A percentile compares a stretch with the other conserved stretches of the same genome.
Evolutionary conservation across 1,284 basidiomycete species (phyloP).

Genomic region (Apiotrichum domesticum): DNA sequence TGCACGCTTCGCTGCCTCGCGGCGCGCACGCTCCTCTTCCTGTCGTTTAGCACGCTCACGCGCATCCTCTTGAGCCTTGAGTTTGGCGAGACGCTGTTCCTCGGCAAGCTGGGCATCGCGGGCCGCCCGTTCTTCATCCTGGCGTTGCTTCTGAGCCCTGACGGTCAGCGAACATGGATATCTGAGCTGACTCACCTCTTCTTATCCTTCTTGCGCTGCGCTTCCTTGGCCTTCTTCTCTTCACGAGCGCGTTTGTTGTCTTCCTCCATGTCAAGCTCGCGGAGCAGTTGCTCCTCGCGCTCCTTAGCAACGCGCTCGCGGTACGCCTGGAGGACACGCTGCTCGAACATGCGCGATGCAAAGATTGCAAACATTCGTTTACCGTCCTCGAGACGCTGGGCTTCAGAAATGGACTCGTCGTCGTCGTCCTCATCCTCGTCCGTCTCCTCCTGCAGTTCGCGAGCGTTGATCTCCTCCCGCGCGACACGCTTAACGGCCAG

Average conservation of each 20-base stretch:
- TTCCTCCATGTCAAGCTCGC: slow-evolving; percentile 86
- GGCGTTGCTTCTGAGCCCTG: slow-evolving; percentile 83
- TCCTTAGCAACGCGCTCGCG: slow-evolving; percentile 88
- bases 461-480: slow-evolving; percentile 68
- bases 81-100: slow-evolving; percentile 66
- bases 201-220: slow-evolving; percentile 87
- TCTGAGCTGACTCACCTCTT: slow-evolving; percentile 33
- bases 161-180: not conserved
- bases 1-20: slow-evolving; percentile 66
- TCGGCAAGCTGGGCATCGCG: slow-evolving; percentile 74
- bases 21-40: slow-evolving; percentile 64
- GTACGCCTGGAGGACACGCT: slow-evolving; percentile 87
- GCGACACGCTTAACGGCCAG: slow-evolving; percentile 89
- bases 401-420: slow-evolving; percentile 47
- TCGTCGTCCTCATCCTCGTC: slow-evolving; percentile 52
- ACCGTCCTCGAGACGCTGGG: slow-evolving; percentile 95
- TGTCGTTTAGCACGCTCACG: slow-evolving; percentile 62
- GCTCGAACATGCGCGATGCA: slow-evolving; percentile 99
- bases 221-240: slow-evolving; percentile 89
- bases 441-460: slow-evolving; percentile 59
- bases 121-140: slow-evolving; percentile 79
- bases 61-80: slow-evolving; percentile 59
- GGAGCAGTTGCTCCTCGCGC: slow-evolving; percentile 74
- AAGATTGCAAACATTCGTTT: slow-evolving; percentile 99
- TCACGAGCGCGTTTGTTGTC: slow-evolving; percentile 71